Evolutionary conservation across 2,329 filamentous ascomycete species (phyloP).

Genomic region (Thielaviopsis ethacetica): DNA sequence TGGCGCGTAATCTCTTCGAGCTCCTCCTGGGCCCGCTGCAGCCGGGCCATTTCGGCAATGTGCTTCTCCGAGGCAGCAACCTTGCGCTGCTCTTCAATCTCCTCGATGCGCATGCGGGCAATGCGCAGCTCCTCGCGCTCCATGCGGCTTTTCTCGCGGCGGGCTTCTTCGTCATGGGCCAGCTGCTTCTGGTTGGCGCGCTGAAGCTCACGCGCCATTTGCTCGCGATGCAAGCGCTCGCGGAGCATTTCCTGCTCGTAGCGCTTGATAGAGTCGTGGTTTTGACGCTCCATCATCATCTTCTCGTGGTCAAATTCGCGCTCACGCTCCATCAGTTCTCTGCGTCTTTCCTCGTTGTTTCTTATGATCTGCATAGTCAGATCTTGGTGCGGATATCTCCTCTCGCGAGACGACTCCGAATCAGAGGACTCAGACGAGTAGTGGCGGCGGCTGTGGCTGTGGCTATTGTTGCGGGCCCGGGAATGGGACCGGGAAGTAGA

Average conservation of each 20-base stretch:
- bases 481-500: background rate
- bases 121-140: conserved; percentile 30
- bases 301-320: background rate
- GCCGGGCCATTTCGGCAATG: conserved; percentile 28
- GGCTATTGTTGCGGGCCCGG: background rate
- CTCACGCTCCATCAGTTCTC: background rate
- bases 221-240: background rate
- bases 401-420: background rate
- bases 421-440: background rate
- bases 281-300: background rate
- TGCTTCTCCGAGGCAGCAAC: conserved; percentile 21
- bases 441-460: background rate
- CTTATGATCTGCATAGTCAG: background rate
- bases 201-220: conserved; percentile 1
- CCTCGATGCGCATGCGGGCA: conserved; percentile 16
- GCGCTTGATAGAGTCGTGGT: background rate
- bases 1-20: conserved; percentile 29
- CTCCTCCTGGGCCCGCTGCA: conserved; percentile 29
- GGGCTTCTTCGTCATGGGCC: background rate
- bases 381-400: background rate
- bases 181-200: background rate
- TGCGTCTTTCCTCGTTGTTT: background rate
- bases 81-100: conserved; percentile 20
- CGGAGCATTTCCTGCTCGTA: background rate
- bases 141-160: conserved; percentile 4